phyloP scores from a whole-genome alignment of 2,329 filamentous ascomycete species.

The Colletotrichum sp. region DNA sequence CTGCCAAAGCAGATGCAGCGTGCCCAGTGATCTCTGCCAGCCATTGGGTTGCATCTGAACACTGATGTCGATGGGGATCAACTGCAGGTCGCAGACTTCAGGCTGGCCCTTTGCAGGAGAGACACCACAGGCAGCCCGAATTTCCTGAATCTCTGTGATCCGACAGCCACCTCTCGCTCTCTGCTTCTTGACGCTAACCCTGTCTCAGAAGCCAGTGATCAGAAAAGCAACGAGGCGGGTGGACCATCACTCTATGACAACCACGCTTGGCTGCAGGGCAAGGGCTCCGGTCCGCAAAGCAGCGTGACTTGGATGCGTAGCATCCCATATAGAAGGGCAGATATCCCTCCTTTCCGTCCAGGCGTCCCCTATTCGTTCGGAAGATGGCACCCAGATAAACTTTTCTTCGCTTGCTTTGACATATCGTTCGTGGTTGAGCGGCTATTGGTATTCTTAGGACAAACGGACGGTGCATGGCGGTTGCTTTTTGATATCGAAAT shows the following conservation, averaged over 20 bases:
- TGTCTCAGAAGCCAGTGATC: conserved; percentile 18
- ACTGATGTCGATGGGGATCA: not conserved
- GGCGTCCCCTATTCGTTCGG: not conserved
- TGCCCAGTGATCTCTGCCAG: not conserved
- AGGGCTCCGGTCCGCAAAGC: conserved; percentile 8
- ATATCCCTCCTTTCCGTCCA: not conserved
- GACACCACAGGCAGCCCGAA: conserved; percentile 16
- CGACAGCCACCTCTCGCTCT: not conserved
- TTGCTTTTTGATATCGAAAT: conserved; percentile 13
- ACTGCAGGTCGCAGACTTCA: conserved; percentile 6
- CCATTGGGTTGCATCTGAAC: conserved; percentile 1
- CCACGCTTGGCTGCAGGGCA: conserved; percentile 21
- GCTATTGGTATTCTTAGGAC: conserved; percentile 18
- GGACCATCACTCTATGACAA: conserved; percentile 20
- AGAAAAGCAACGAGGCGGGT: conserved; percentile 18
- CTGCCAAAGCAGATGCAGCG: not conserved
- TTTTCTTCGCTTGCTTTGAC: not conserved
- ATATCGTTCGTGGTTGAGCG: not conserved
- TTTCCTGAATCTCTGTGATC: conserved; percentile 1
- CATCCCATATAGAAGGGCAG: conserved; percentile 15
- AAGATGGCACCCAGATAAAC: conserved; percentile 8
- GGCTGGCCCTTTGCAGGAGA: conserved; percentile 3
- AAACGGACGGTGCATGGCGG: conserved; percentile 15
- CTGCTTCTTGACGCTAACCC: conserved; percentile 18
- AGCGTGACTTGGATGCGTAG: not conserved